Percentiles rank a stretch among this genome's conserved stretches.
Evolutionary conservation across 331 rosid species (phyloP).

Genomic region (Acacia concinna): DNA sequence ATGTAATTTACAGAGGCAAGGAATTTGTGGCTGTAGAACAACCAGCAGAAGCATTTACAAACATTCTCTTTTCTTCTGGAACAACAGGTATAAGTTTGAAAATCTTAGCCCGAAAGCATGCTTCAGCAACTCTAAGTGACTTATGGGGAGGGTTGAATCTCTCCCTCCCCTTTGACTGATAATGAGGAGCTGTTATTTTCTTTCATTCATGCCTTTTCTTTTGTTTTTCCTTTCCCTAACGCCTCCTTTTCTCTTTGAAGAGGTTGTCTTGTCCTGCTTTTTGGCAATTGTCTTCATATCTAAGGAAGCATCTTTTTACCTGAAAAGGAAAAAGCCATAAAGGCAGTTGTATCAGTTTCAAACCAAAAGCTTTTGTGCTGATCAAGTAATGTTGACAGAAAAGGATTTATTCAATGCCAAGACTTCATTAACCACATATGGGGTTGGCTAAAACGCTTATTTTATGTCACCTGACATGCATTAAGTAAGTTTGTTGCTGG

Average conservation of each 20-base stretch:
- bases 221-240: neutral
- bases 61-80: slow-evolving; percentile 94
- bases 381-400: slow-evolving; percentile 4
- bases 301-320: neutral
- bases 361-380: neutral
- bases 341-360: neutral
- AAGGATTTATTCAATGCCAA: slow-evolving; percentile 3
- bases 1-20: slow-evolving; percentile 57
- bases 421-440: slow-evolving; percentile 16
- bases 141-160: neutral
- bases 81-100: slow-evolving; percentile 67
- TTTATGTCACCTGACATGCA: slow-evolving; percentile 24
- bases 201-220: neutral
- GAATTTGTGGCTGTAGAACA: slow-evolving; percentile 73
- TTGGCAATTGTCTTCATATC: neutral
- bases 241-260: neutral
- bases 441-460: slow-evolving; percentile 13
- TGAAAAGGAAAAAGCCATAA: neutral
- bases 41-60: slow-evolving; percentile 67
- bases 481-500: slow-evolving; percentile 26
- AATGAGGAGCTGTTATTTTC: neutral
- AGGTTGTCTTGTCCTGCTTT: neutral
- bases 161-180: neutral
- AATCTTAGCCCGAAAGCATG: neutral
- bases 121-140: neutral